Evolutionary conservation across 2,329 filamentous ascomycete genomes (phyloP).

Genomic region (Spiromastix sp.): DNA sequence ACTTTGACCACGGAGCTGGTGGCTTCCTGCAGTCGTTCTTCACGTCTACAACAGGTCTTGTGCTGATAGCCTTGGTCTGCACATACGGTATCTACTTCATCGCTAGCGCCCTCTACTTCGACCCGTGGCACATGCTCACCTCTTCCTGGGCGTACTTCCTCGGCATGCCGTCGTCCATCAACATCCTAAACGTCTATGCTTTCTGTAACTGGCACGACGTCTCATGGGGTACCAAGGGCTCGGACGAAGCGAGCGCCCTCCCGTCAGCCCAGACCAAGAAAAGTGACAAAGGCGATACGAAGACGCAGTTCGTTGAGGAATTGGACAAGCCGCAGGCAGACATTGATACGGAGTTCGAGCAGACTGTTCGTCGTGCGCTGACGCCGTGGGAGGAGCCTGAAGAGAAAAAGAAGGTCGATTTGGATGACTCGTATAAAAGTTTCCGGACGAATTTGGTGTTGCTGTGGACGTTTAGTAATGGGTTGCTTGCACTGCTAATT

Average conservation of each 20-base stretch:
- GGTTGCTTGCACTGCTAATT: conserved; percentile 71
- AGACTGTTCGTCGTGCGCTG: conserved; percentile 86
- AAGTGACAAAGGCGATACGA: conserved; percentile 62
- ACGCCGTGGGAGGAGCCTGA: conserved; percentile 67
- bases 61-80: conserved; percentile 81
- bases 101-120: conserved; percentile 92
- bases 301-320: conserved; percentile 82
- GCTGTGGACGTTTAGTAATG: conserved; percentile 95
- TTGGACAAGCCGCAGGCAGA: conserved; percentile 93
- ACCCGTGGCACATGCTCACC: conserved; percentile 99
- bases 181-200: conserved; percentile 97
- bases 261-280: conserved; percentile 84
- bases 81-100: conserved; percentile 97
- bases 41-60: conserved; percentile 69
- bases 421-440: conserved; percentile 98
- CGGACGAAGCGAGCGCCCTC: conserved; percentile 86
- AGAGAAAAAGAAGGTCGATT: conserved; percentile 74
- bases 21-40: conserved; percentile 76
- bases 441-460: conserved; percentile 94
- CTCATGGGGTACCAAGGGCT: conserved; percentile 98
- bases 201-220: conserved; percentile 99
- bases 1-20: conserved; percentile 50
- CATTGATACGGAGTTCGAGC: conserved; percentile 94
- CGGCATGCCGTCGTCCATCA: conserved; percentile 95
- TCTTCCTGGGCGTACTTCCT: conserved; percentile 89